phyloP scores from a whole-genome alignment of 129 eudicot genomes.

The Kitagawia praeruptora region DNA sequence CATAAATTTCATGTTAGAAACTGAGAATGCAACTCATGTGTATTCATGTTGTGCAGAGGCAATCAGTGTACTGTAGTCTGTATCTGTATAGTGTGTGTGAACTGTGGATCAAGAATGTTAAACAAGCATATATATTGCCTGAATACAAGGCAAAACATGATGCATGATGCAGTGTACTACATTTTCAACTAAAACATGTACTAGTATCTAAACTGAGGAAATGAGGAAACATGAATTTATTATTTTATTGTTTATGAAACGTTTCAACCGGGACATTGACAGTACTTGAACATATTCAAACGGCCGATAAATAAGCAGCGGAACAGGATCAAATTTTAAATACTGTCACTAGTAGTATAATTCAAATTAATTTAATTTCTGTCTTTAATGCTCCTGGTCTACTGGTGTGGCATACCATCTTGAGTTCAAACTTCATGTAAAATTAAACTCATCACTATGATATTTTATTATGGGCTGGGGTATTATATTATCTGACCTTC shows the following conservation, averaged over 20 bases:
- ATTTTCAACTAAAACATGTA: neutral
- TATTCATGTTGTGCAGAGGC: too few species aligned
- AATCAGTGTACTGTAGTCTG: too few species aligned
- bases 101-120: neutral
- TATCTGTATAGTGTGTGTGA: neutral
- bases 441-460: neutral
- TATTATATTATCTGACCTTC: neutral
- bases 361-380: neutral
- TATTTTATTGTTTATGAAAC: neutral
- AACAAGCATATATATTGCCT: neutral
- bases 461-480: neutral
- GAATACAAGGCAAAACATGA: neutral
- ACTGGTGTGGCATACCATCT: neutral
- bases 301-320: neutral
- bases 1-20: too few species aligned
- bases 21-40: too few species aligned
- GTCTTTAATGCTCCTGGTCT: neutral
- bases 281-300: neutral
- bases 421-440: neutral
- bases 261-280: slow-evolving; percentile 1
- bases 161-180: neutral
- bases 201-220: neutral
- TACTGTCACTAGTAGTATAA: neutral
- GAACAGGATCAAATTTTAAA: neutral
- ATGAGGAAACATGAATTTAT: neutral